Evolutionary conservation across 805 yeast species (phyloP), one percentile per base, ranked within the genome.

Genomic region (Lipomyces orientalis): DNA sequence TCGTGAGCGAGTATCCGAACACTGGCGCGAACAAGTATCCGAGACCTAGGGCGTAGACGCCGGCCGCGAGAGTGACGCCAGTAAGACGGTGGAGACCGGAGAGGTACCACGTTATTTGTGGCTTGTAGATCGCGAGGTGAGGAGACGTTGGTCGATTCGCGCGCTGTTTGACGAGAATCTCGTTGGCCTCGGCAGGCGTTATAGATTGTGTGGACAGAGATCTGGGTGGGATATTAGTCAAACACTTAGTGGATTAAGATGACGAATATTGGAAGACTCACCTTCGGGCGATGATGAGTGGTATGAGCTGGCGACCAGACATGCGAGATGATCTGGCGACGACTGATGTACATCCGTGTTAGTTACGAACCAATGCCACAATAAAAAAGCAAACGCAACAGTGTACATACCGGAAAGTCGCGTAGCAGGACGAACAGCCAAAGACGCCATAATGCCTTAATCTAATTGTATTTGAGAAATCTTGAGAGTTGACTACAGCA

Each of bases 131-230:
- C 69, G 88, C 81, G 77, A 94, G 84, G 79, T 94, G 97, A 65
- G 98, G 98, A 37, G 97, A 92, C 16, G 86, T 81, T 43, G 98
- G 98, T 82, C 99, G 89, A 81, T 87, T 86, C 73, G 83, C 86
- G 80, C 99, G 88, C 83, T 94, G 98, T 63, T 88, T 87, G 65
- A 87, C 84, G 70, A 94, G 85, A 65, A 93, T 83, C 46, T 85
- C 85, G 72, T 90, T 85, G 75, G 90, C 96, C 73, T 87, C 86
- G 33, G 81, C 85, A 54, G 83, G 82, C 46, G 91, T 81, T 60
- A 92, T 84, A 70, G 79, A 78, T 68, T 85, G 83, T 14, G 88
- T 83, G 51, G 75, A 54, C 35, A 69, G 60, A 4, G 60, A 12
- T n/a, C 69, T 19, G 7, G 7, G 14, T n/a, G n/a, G 29, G 4